These are phyloP conservation scores for Sclerotinia borealis DNA, from an alignment of 2,329 filamentous ascomycete genomes.

Conservation along the genomic window DNA sequence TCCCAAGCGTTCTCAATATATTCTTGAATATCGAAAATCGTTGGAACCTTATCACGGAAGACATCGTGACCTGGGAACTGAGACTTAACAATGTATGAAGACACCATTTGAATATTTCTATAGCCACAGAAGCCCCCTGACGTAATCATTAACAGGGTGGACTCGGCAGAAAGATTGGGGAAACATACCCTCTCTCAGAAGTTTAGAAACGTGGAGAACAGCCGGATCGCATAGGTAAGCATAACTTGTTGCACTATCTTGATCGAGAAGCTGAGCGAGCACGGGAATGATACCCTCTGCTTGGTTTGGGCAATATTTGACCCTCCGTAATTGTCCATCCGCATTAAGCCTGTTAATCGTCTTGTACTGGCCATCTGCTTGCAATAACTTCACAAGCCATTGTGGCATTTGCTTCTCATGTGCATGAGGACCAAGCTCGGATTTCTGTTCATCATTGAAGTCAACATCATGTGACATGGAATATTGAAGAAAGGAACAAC, in stretches of 20 bases:
- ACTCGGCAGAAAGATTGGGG: not conserved
- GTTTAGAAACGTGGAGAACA: conserved; percentile 75
- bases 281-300: conserved; percentile 52
- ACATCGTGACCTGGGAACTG: conserved; percentile 49
- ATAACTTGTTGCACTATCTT: conserved; percentile 57
- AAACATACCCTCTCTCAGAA: conserved; percentile 61
- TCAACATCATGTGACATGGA: conserved; percentile 18
- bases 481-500: conserved; percentile 14
- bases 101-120: conserved; percentile 87
- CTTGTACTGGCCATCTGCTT: conserved; percentile 49
- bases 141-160: not conserved
- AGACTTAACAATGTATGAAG: conserved; percentile 66
- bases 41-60: conserved; percentile 60
- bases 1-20: conserved; percentile 87
- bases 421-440: conserved; percentile 64
- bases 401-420: conserved; percentile 69
- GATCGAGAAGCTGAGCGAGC: conserved; percentile 56
- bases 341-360: conserved; percentile 44
- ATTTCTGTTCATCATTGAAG: conserved; percentile 34
- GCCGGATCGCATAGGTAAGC: conserved; percentile 75
- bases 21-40: conserved; percentile 77
- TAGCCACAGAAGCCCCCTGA: conserved; percentile 88
- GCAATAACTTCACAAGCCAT: conserved; percentile 58
- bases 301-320: conserved; percentile 42
- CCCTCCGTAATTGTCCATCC: conserved; percentile 38